Base-by-base conservation (phyloP, 1,284 basidiomycete species). In the Phellopilus nigrolimitatus region DNA sequence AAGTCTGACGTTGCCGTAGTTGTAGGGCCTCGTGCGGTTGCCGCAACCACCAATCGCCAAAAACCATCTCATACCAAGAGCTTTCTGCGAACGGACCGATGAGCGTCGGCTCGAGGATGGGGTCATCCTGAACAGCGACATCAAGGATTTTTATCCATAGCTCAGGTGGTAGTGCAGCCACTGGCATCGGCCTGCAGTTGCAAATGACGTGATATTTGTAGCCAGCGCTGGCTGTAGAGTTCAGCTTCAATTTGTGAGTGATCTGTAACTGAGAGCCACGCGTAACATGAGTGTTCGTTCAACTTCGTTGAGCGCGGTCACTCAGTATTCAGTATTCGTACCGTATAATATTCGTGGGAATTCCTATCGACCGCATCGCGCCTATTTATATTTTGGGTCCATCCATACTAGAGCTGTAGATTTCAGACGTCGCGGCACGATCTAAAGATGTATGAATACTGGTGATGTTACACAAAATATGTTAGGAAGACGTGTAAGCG, bases 101-200 rank as follows among this genome's bases (percentile, higher is more conserved):
- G 4, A 84, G 62, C 0, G 72, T 71, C 47, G 73, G 71, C 54
- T 76, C 74, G 57, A 82, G 78, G 27, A 87, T 72, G 10, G 75
- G 66, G 56, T 82, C 79, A 60, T 86, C 83, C 45, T 84, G 80
- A 8, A 79, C 74, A 0, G 83, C 82, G 30, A 81, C 69, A 59
- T 82, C 74, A 57, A 88, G 87, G 15, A 88, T 84, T 46, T 76
- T 68, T 1, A 74, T 73, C 78, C 80, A 81, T 4, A 88, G 68
- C 67, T 88, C 85, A 12, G 76, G 71, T 10, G 85, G 85, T 3
- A 88, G 71, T 43, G 71, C 36, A 22, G 50, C 21, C 10, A 47
- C 43, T 17, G 37, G 34, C 50, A 52, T 52, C 17, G 34, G 25
- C 43, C 13, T 41, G 37, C 19, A 42, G 24, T 30, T 13, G 45